A percentile compares a stretch with the other conserved stretches of the same genome.
Conservation (phyloP, 1,139 yeast genomes). For the Yamadazyma diospyri region DNA sequence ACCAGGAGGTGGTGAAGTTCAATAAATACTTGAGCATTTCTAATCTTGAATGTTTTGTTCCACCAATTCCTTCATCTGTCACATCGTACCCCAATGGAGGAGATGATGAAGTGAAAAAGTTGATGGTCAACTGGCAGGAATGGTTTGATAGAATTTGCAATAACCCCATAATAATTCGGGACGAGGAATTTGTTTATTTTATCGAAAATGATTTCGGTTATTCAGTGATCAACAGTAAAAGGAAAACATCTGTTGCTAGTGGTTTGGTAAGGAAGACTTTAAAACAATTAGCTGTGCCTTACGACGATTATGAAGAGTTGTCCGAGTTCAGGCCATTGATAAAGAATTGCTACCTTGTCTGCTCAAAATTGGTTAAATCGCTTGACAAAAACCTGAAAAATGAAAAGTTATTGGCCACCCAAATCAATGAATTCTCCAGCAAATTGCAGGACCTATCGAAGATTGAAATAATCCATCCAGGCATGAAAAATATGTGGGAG, state of each 20-base stretch:
- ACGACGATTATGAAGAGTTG: constrained; percentile 77
- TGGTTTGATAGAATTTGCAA: constrained; percentile 79
- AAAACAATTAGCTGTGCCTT: constrained; percentile 89
- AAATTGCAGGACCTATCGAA: constrained; percentile 48
- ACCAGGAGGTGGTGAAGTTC: constrained; percentile 69
- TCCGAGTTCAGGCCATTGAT: constrained; percentile 84
- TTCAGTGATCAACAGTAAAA: constrained; percentile 56
- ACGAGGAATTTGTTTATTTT: constrained; percentile 85
- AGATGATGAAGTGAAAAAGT: constrained; percentile 68
- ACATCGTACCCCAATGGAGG: constrained; percentile 82
- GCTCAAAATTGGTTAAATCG: constrained; percentile 54
- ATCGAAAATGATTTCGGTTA: constrained; percentile 87
- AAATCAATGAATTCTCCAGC: constrained; percentile 63
- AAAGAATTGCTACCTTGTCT: constrained; percentile 65
- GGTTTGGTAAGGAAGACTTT: constrained; percentile 85
- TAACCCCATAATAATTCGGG: constrained; percentile 77
- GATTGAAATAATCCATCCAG: constrained; percentile 52
- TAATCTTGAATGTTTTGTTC: constrained; percentile 90
- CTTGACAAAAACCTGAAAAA: constrained; percentile 54
- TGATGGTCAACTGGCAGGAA: constrained; percentile 62
- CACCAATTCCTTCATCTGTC: constrained; percentile 71
- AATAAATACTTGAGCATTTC: constrained; percentile 76
- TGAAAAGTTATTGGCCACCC: constrained; percentile 54
- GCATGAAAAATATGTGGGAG: constrained; percentile 81
- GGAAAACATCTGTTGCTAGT: constrained; percentile 63